These are phyloP conservation scores for Hirschioporus abietinus DNA, from an alignment of 768 basidiomycete genomes.

Conservation along the genomic window DNA sequence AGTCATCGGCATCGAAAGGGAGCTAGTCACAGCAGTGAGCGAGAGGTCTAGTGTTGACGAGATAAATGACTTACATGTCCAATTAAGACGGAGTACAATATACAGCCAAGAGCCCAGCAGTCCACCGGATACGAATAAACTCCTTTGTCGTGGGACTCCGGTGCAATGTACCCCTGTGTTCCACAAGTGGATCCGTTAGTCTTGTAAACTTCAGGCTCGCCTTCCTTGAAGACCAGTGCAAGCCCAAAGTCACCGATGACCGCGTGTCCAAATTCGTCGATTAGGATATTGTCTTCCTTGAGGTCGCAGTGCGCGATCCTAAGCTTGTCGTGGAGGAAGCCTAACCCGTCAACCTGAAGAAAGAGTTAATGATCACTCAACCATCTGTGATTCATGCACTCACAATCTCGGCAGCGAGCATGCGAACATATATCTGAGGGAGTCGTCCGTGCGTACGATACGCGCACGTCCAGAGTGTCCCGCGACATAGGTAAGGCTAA, in stretches of 20 bases:
- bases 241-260: slow-evolving; percentile 16
- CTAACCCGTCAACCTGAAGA: background rate
- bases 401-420: background rate
- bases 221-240: slow-evolving; percentile 10
- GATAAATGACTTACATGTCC: slow-evolving; percentile 30
- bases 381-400: background rate
- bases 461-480: background rate
- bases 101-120: slow-evolving; percentile 42
- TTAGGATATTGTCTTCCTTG: slow-evolving; percentile 47
- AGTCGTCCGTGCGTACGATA: background rate
- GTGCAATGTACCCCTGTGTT: slow-evolving; percentile 43
- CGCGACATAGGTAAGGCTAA: background rate
- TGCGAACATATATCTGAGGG: background rate
- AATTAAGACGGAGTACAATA: slow-evolving; percentile 42
- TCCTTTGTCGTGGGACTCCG: slow-evolving; percentile 37
- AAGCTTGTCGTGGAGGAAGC: slow-evolving; percentile 3
- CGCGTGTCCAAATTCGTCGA: slow-evolving; percentile 22
- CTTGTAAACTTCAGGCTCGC: background rate
- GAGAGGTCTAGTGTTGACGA: background rate
- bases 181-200: slow-evolving; percentile 26
- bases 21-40: background rate
- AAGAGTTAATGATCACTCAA: background rate
- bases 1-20: background rate
- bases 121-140: slow-evolving; percentile 40
- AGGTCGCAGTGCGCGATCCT: slow-evolving; percentile 43